phyloP scores from a whole-genome alignment of 345 rosid species.

The sweet orange (Citrus sinensis) region DVS_A1.0 CM039165.1:36235001-36235500 shows the following conservation, averaged over 20 bases:
- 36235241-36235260: slow-evolving; percentile 20
- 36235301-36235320: slow-evolving; percentile 5
- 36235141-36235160: slow-evolving; percentile 38
- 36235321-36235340: slow-evolving; percentile 18
- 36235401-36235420: slow-evolving; percentile 54
- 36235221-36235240: slow-evolving; percentile 99
- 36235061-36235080: not conserved
- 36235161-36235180: slow-evolving; percentile 96
- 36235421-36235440: slow-evolving; percentile 35
- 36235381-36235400: slow-evolving; percentile 28
- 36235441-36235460: slow-evolving; percentile 23
- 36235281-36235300: slow-evolving; percentile 6
- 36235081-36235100: not conserved
- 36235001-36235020: slow-evolving; percentile 92
- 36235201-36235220: slow-evolving; percentile 99
- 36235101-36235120: not conserved
- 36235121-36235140: not conserved
- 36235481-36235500: slow-evolving; percentile 96
- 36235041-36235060: not conserved
- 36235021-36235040: not conserved
- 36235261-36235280: slow-evolving; percentile 14
- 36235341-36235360: slow-evolving; percentile 19
- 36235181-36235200: slow-evolving; percentile 98
- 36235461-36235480: slow-evolving; percentile 9
- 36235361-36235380: slow-evolving; percentile 29